Conservation (phyloP, 495 filamentous ascomycete species). For the Lasiosphaeriaceae sp. region DNA sequence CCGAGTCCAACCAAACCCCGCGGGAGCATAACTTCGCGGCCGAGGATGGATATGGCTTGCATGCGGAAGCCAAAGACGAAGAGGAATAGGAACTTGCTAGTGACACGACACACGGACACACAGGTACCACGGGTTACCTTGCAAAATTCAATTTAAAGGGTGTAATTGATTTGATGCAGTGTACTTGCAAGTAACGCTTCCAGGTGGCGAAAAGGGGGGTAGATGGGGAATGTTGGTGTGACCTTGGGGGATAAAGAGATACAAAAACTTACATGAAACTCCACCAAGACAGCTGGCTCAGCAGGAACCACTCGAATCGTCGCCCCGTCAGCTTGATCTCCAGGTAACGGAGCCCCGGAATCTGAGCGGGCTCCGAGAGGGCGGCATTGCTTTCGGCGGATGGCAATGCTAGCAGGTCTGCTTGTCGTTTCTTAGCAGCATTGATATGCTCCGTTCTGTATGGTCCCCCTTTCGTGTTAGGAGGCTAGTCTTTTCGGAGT, state of each 20-base stretch:
- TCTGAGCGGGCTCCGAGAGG: conserved; percentile 44
- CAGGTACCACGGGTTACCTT: neutral
- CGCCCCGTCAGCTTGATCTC: conserved; percentile 71
- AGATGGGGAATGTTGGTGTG: neutral
- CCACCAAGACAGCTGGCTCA: conserved; percentile 65
- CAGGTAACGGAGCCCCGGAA: conserved; percentile 56
- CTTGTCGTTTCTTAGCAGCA: conserved; percentile 60
- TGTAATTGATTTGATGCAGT: no score
- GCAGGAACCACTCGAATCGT: conserved; percentile 62
- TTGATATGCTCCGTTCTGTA: conserved; percentile 64
- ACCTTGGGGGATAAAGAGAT: no score
- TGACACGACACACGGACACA: neutral
- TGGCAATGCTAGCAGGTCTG: conserved; percentile 29
- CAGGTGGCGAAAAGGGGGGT: neutral
- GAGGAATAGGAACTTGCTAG: conserved; percentile 55
- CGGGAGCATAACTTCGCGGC: conserved; percentile 62
- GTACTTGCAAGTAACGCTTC: no score
- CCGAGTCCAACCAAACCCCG: conserved; percentile 65
- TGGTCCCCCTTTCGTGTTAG: neutral
- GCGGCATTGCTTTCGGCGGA: conserved; percentile 34
- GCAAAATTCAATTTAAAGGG: neutral
- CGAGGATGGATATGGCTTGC: conserved; percentile 63
- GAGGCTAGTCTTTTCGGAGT: conserved; percentile 15
- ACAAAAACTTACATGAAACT: conserved; percentile 52
- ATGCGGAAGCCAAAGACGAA: conserved; percentile 62